Percentiles rank a stretch among this genome's conserved stretches.
phyloP scores from a whole-genome alignment of 2,329 filamentous ascomycete genomes.

The Aschersonia sp. region DNA sequence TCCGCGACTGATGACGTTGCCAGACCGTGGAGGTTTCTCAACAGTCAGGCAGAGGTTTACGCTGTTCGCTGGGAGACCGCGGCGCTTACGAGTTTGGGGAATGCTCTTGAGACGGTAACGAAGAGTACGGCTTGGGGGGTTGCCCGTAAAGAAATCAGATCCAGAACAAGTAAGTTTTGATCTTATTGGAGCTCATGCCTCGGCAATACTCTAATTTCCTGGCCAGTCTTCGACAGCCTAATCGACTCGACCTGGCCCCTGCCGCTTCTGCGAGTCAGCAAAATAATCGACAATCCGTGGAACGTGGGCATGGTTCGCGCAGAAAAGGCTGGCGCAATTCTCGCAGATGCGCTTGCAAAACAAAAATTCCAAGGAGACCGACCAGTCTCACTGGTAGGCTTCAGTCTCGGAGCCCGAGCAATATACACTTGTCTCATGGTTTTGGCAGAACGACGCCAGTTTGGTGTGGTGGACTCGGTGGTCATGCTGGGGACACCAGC shows the following conservation, averaged over 20 bases:
- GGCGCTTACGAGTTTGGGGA: conserved; percentile 62
- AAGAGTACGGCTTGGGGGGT: conserved; percentile 69
- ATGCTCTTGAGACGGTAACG: conserved; percentile 61
- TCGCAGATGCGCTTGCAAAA: conserved; percentile 72
- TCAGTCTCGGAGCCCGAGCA: conserved; percentile 66
- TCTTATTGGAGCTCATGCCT: neutral
- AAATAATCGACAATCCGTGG: conserved; percentile 72
- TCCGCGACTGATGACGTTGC: conserved; percentile 53
- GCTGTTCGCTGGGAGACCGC: conserved; percentile 74
- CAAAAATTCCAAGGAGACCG: conserved; percentile 67
- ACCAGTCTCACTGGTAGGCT: conserved; percentile 67
- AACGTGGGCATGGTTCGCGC: conserved; percentile 60
- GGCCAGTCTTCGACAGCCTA: conserved; percentile 38
- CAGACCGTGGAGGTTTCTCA: conserved; percentile 65
- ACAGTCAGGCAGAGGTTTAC: conserved; percentile 62
- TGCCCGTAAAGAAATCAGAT: conserved; percentile 38
- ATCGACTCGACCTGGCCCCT: conserved; percentile 47
- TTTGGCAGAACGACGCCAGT: conserved; percentile 67
- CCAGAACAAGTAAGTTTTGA: conserved; percentile 28
- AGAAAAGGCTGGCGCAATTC: conserved; percentile 55
- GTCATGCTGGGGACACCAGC: conserved; percentile 74
- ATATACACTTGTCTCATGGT: conserved; percentile 74
- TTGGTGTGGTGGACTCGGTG: conserved; percentile 75
- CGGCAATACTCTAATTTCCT: neutral
- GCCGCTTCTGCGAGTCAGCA: conserved; percentile 50